These are phyloP conservation scores for Austropuccinia psidii DNA, from an alignment of 1,284 basidiomycete genomes.

Conservation along the genomic window DNA sequence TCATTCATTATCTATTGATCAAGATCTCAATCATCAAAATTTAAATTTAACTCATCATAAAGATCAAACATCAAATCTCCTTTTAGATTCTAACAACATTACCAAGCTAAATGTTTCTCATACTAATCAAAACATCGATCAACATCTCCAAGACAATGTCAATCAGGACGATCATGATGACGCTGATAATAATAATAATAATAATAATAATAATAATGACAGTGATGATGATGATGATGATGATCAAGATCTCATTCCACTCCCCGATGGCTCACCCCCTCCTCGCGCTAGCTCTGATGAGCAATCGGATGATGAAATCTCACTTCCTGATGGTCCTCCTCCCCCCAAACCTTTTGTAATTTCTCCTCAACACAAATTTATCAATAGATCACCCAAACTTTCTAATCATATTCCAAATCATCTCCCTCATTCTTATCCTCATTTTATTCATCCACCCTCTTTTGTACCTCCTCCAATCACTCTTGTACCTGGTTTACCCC, in stretches of 20 bases:
- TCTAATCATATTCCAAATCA: not conserved
- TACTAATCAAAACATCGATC: too few species aligned
- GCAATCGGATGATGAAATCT: constrained; percentile 32
- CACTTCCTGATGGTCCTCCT: constrained; percentile 38
- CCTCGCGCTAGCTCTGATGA: not conserved
- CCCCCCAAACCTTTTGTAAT: not conserved
- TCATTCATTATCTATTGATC: not conserved
- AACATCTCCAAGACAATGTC: too few species aligned
- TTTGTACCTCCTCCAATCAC: constrained; percentile 19
- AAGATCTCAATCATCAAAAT: not conserved
- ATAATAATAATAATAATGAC: not conserved
- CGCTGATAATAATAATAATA: constrained; percentile 7
- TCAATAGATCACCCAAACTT: not conserved
- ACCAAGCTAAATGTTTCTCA: too few species aligned
- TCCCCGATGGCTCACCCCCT: constrained; percentile 36
- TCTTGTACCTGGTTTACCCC: constrained; percentile 15
- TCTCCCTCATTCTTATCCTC: not conserved
- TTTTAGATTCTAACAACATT: too few species aligned
- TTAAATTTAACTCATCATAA: not conserved
- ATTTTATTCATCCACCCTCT: not conserved
- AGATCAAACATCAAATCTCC: too few species aligned
- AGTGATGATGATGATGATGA: constrained; percentile 24
- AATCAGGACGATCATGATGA: constrained; percentile 29
- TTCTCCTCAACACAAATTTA: not conserved
- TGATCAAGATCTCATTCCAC: constrained; percentile 28